Evolutionary conservation across 2,329 filamentous ascomycete species (phyloP), one percentile per base, ranked within the genome.

Genomic region (Microcyclospora pomicola): DNA sequence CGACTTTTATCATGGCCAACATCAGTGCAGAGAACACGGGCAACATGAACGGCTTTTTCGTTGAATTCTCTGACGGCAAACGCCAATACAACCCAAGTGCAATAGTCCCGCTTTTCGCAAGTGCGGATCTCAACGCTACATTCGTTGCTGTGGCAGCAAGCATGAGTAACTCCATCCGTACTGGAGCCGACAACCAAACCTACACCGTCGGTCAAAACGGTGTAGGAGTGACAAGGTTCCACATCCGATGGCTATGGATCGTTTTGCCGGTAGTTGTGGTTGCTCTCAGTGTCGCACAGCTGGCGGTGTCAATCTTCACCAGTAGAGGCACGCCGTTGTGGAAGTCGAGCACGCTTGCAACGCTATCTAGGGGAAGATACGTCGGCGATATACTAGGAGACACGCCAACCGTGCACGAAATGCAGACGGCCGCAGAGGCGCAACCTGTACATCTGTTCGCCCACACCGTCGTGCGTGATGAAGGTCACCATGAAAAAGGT

Each of bases 111-210:
- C 36, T 47, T 6, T 38, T 34, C 15, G 14, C 24, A 15, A 41
- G 40, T 14, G 12, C 9, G 1, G 36, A 46, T 33, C 35, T 48
- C 3, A 31, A 31, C 16, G 35, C 19, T 5, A 42, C 36, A 13
- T 46, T 48, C 30, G 27, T 27, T 4, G 10, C 30, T 5, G 10
- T 48, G 12, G 45, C 43, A 10, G 29, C 28, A 14, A 44, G 43
- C 42, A 42, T 48, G 43, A 42, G 16, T 27, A 45, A 47, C 28
- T 32, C 36, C 15, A 41, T 47, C 2, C 35, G 45, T 10, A 24
- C 12, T 6, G 34, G 35, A 19, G 28, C 34, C 42, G 10, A 37
- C 37, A 24, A 24, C 7, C 19, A 24, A 7, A 24, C 19, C 19
- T 24, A 24, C 7, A 24, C 19, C 5, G 7, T 24, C 19, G 19